These are phyloP conservation scores for Beauveria sp. DNA, from an alignment of 2,329 filamentous ascomycete species.

Conservation along the genomic window DNA sequence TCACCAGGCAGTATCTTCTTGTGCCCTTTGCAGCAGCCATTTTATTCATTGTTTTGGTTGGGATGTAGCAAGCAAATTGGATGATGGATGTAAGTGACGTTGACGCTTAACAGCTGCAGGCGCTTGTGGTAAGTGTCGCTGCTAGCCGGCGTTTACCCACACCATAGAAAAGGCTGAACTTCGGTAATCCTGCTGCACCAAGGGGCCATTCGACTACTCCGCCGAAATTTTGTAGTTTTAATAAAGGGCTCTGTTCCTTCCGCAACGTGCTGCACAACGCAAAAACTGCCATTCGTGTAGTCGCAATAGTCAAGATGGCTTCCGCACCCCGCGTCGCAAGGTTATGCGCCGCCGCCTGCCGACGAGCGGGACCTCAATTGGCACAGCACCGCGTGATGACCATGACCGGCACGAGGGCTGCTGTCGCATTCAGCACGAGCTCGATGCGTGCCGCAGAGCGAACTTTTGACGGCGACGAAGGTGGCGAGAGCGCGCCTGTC, in stretches of 20 bases:
- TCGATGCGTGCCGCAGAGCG: constrained; percentile 15
- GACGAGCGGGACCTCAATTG: constrained; percentile 18
- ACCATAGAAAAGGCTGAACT: not conserved
- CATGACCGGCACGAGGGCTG: not conserved
- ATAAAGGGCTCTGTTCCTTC: constrained; percentile 12
- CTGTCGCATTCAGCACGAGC: constrained; percentile 21
- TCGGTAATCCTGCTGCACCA: not conserved
- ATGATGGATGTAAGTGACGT: constrained; percentile 1
- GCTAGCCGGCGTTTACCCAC: constrained; percentile 5
- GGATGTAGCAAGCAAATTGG: not conserved
- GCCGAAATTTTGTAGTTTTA: constrained; percentile 27
- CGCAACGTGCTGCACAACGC: constrained; percentile 16
- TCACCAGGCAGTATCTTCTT: constrained; percentile 63
- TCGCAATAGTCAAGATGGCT: constrained; percentile 25
- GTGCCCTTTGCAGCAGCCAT: not conserved
- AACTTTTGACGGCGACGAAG: constrained; percentile 16
- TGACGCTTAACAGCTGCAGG: constrained; percentile 6
- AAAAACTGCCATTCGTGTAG: constrained; percentile 11
- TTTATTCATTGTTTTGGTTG: not conserved
- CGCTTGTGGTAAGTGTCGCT: constrained; percentile 3
- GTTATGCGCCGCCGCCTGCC: constrained; percentile 29
- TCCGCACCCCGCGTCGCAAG: constrained; percentile 31
- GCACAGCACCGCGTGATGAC: not conserved
- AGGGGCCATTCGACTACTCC: constrained; percentile 10
- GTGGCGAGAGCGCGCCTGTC: constrained; percentile 18